phyloP scores from a whole-genome alignment of 2,329 filamentous ascomycete species.

The Ceratocystis papillata region DNA sequence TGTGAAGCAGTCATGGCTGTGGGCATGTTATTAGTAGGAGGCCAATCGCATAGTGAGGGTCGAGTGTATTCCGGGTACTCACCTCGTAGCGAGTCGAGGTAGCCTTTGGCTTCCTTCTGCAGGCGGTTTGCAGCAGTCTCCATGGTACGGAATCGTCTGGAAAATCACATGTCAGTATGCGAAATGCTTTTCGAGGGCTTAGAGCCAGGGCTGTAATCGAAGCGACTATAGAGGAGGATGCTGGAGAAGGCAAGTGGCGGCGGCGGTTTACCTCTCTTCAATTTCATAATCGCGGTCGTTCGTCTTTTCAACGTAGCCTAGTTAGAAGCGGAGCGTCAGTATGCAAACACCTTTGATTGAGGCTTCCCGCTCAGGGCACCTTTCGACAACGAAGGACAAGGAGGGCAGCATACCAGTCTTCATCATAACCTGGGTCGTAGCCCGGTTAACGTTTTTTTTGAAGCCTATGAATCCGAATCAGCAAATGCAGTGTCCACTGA shows the following conservation, averaged over 20 bases:
- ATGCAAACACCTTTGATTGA: background rate
- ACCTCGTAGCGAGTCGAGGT: slow-evolving; percentile 90
- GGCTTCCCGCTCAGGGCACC: background rate
- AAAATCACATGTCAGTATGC: slow-evolving; percentile 19
- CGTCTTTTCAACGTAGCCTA: slow-evolving; percentile 93
- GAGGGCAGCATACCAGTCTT: slow-evolving; percentile 60
- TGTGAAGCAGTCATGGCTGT: slow-evolving; percentile 96
- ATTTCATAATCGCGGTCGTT: slow-evolving; percentile 98
- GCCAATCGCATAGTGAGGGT: background rate
- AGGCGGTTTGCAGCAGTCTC: slow-evolving; percentile 83
- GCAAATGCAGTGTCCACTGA: slow-evolving; percentile 23
- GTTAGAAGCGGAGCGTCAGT: background rate
- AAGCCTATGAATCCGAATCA: slow-evolving; percentile 34
- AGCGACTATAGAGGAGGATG: background rate
- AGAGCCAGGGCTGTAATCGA: background rate
- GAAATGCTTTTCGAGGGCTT: background rate
- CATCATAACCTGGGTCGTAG: slow-evolving; percentile 99
- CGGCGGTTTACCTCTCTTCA: slow-evolving; percentile 60
- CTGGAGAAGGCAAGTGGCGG: background rate
- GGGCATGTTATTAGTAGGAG: slow-evolving; percentile 1
- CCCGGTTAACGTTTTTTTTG: slow-evolving; percentile 89
- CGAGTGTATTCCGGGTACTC: slow-evolving; percentile 21
- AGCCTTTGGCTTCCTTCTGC: slow-evolving; percentile 97
- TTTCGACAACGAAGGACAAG: background rate
- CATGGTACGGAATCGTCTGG: slow-evolving; percentile 90